Percentiles rank a stretch among this genome's conserved stretches.
Evolutionary conservation across 495 filamentous ascomycete genomes (phyloP).

Genomic region (Hypoxylon perforatum): DNA sequence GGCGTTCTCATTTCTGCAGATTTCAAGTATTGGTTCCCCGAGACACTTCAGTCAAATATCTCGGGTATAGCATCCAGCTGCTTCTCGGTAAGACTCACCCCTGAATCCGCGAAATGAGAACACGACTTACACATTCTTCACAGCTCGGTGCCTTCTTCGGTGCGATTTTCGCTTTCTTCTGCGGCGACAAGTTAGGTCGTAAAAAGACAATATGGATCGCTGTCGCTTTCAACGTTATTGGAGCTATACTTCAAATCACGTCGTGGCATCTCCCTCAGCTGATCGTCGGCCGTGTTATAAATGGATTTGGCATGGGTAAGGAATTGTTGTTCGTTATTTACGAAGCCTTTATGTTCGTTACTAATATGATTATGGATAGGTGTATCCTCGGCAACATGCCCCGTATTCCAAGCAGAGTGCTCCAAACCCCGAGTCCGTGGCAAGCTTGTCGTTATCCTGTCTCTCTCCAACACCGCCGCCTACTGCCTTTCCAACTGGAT

Average conservation of each 20-base stretch:
- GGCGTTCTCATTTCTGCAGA: constrained; percentile 51
- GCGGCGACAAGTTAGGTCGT: constrained; percentile 59
- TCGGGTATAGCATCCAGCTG: constrained; percentile 53
- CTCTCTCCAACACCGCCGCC: constrained; percentile 35
- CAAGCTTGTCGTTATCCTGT: constrained; percentile 45
- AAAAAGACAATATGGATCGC: constrained; percentile 68
- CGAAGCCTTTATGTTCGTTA: too few relatives aligned
- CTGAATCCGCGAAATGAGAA: constrained; percentile 43
- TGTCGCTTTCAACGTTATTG: constrained; percentile 66
- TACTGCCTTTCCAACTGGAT: constrained; percentile 53
- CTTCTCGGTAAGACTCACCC: constrained; percentile 51
- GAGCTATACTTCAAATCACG: constrained; percentile 57
- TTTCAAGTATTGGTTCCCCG: constrained; percentile 43
- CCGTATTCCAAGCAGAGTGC: constrained; percentile 68
- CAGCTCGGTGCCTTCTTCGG: constrained; percentile 52
- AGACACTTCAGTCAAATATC: constrained; percentile 33
- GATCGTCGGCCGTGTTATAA: constrained; percentile 68
- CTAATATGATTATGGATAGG: too few relatives aligned
- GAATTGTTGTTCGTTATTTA: too few relatives aligned
- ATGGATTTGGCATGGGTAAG: constrained; percentile 77
- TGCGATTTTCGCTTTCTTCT: constrained; percentile 49
- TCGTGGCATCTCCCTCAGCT: constrained; percentile 62
- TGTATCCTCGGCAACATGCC: constrained; percentile 68
- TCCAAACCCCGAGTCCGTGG: constrained; percentile 63
- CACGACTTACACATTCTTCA: constrained; percentile 34